phyloP scores from a whole-genome alignment of 345 rosid species.

The Hirschfeldia incana region DNA sequence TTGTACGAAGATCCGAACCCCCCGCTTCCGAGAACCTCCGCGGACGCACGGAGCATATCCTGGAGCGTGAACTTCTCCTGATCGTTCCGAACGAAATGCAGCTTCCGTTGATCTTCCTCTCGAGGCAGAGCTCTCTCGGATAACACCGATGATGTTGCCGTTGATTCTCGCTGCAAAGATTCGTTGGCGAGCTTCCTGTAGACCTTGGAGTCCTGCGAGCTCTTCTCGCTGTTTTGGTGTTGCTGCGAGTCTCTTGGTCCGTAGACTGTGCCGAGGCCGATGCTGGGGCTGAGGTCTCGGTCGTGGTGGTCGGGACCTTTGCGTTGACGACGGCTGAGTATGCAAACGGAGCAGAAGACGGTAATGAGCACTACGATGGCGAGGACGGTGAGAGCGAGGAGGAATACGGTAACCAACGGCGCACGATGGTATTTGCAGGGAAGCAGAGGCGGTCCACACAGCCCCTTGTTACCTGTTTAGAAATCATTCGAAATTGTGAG shows the following conservation, averaged over 20 bases:
- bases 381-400: constrained; percentile 38
- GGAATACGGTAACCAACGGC: constrained; percentile 37
- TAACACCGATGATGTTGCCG: not conserved
- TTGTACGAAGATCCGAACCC: constrained; percentile 81
- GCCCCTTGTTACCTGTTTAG: constrained; percentile 55
- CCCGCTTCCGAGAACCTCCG: constrained; percentile 79
- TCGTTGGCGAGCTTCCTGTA: constrained; percentile 34
- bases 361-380: constrained; percentile 29
- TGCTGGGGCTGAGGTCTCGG: not conserved
- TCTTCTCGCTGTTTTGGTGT: constrained; percentile 22
- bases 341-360: constrained; percentile 32
- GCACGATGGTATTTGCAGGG: constrained; percentile 48
- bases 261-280: constrained; percentile 7
- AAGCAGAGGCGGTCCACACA: constrained; percentile 73
- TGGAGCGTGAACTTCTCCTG: constrained; percentile 64
- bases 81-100: constrained; percentile 55
- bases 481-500: not conserved
- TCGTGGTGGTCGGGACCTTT: not conserved
- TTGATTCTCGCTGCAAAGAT: constrained; percentile 22
- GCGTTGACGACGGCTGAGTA: constrained; percentile 27
- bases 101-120: constrained; percentile 39
- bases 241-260: constrained; percentile 2
- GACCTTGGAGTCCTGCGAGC: constrained; percentile 30
- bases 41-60: constrained; percentile 79
- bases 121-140: constrained; percentile 11